Evolutionary conservation across 2,329 filamentous ascomycete genomes (phyloP).

Genomic region (Fusarium denticulatum): DNA sequence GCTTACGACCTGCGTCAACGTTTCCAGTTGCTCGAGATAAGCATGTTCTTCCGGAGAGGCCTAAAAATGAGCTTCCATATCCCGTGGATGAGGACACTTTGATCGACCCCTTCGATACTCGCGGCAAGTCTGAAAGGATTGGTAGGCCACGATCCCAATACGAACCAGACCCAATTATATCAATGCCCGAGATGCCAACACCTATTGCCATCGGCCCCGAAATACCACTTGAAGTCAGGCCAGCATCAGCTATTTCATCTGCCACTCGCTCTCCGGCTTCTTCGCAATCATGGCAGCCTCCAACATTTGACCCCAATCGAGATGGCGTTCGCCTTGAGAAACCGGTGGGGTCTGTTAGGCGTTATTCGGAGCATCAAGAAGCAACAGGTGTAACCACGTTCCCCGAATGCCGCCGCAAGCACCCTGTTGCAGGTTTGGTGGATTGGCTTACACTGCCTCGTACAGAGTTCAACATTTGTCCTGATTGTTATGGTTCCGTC

Average conservation of each 20-base stretch:
- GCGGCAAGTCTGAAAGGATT: conserved; percentile 28
- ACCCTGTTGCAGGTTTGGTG: conserved; percentile 69
- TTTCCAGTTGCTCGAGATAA: conserved; percentile 44
- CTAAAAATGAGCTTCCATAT: conserved; percentile 48
- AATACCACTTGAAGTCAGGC: conserved; percentile 36
- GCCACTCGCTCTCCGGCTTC: conserved; percentile 26
- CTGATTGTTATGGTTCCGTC: conserved; percentile 77
- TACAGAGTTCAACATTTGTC: conserved; percentile 82
- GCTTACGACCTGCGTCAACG: conserved; percentile 44
- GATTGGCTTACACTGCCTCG: conserved; percentile 85
- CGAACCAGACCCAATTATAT: conserved; percentile 31
- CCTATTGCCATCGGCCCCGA: conserved; percentile 38
- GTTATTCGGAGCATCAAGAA: conserved; percentile 60
- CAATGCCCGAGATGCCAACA: conserved; percentile 41
- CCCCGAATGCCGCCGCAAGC: conserved; percentile 75
- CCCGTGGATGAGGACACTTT: conserved; percentile 50
- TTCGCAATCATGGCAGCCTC: conserved; percentile 57
- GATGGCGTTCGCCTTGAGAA: conserved; percentile 50
- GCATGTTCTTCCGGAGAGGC: conserved; percentile 32
- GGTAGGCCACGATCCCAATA: conserved; percentile 33
- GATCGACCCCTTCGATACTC: conserved; percentile 39
- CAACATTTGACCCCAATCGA: conserved; percentile 55
- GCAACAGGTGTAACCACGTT: conserved; percentile 55
- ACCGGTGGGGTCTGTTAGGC: conserved; percentile 59
- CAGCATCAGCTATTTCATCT: conserved; percentile 41